Base-by-base conservation (phyloP, 108 stramenopile species). In the Aurantiochytrium sp. region DNA sequence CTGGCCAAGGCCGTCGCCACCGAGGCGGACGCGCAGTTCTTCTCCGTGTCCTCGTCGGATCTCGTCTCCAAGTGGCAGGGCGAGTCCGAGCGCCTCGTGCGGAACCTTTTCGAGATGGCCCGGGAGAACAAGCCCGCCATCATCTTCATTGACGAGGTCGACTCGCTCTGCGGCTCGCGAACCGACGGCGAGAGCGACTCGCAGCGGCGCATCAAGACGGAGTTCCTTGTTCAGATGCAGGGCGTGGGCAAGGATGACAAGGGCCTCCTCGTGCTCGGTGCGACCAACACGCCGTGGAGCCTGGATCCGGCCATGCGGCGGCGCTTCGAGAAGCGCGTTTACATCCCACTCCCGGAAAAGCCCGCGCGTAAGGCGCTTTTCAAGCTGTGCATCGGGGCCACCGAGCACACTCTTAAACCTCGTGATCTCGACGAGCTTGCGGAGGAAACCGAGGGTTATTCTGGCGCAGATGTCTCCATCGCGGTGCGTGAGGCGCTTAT, bases 221-320 rank as follows among this genome's bases (percentile, higher is more conserved):
- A 99, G 89, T 99, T 99, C 91, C 91, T 99, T n/a, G 98, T 99
- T 12, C 99, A 99, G 93, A 98, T 99, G 98, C 96, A 99, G 81
- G 98, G 98, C 48, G 97, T 99, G 22, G 96, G 96, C 21, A 95
- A 96, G 85, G 90, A 90, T 15, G 93, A 95, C 6, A 94, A 92
- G 27, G 94, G 94, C 69, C 92, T 98, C 22, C 90, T 98, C 3
- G 96, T 98, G 0, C 90, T 99, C 59, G 97, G 97, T 0, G 99
- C 99, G 1, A 98, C 99, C 8, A 99, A 99, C 92, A 96, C 97
- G 39, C 99, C 99, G 3, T 98, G 98, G 99, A 97, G 97, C 55
- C 88, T 98, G 42, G 99, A 99, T 94, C 95, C 97, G n/a, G 99
- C 99, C 27, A 99, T 99, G 91, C 95, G 98, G 22, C 96, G 98